phyloP scores from a whole-genome alignment of 202 grass and related monocot species.

The Thinopyrum obtusiflorum region DNA sequence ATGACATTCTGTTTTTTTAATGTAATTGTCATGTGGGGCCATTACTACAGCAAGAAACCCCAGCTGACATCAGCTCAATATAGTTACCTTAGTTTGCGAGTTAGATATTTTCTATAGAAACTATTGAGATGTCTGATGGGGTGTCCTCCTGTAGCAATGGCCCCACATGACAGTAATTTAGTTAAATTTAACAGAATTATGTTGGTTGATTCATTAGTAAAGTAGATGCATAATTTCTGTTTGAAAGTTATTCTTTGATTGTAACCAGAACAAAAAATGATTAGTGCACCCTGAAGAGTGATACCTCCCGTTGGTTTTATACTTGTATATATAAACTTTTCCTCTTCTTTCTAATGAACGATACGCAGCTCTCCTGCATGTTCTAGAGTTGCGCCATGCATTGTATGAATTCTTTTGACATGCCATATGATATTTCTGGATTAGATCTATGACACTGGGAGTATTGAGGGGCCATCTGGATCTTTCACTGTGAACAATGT shows the following conservation, averaged over 20 bases:
- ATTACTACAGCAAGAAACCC: neutral
- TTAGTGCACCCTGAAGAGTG: neutral
- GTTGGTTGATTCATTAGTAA: neutral
- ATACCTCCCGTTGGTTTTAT: neutral
- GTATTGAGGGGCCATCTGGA: slow-evolving; percentile 82
- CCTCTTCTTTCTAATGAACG: neutral
- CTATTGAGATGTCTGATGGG: no score
- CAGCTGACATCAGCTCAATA: neutral
- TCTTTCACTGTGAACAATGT: slow-evolving; percentile 80
- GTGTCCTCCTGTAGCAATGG: no score
- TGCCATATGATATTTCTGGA: neutral
- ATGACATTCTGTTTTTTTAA: neutral
- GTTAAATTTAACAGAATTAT: neutral
- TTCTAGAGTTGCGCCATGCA: neutral
- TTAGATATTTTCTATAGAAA: no score
- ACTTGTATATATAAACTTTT: neutral
- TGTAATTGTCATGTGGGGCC: neutral
- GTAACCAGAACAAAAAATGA: neutral
- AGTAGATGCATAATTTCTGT: neutral
- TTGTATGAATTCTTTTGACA: neutral
- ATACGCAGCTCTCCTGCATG: neutral
- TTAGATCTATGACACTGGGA: slow-evolving; percentile 83
- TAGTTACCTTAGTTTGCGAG: neutral
- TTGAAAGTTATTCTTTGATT: neutral
- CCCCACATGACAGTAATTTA: neutral